Percentiles rank a stretch among this genome's conserved stretches.
phyloP scores from a whole-genome alignment of 75 land plant genomes.

The Isoetes taiwanensis region DNA sequence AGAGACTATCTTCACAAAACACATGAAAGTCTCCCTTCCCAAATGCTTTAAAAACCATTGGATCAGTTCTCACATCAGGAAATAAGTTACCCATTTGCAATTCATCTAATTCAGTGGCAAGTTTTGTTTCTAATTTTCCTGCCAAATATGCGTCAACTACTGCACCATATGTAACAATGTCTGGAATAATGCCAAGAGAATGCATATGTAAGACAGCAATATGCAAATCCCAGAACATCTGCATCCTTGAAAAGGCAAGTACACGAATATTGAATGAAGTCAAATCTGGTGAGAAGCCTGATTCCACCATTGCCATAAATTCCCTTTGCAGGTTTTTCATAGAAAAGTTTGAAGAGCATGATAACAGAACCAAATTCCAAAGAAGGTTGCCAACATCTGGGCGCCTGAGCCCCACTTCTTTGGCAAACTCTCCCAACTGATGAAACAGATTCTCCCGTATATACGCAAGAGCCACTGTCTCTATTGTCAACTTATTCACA shows the following conservation, averaged over 20 bases:
- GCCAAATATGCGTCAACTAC: slow-evolving; percentile 65
- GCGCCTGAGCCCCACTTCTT: slow-evolving; percentile 52
- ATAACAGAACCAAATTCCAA: slow-evolving; percentile 70
- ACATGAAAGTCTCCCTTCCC: slow-evolving; percentile 77
- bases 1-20: slow-evolving; percentile 48
- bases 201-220: slow-evolving; percentile 59
- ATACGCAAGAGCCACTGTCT: slow-evolving; percentile 56
- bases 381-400: slow-evolving; percentile 46
- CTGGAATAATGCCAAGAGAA: slow-evolving; percentile 37
- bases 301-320: slow-evolving; percentile 42
- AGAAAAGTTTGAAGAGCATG: slow-evolving; percentile 74
- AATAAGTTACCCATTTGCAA: slow-evolving; percentile 21
- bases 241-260: slow-evolving; percentile 65
- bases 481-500: slow-evolving; percentile 40
- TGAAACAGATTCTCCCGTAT: slow-evolving; percentile 36
- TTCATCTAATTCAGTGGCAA: slow-evolving; percentile 28
- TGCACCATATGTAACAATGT: slow-evolving; percentile 83
- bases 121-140: slow-evolving; percentile 28
- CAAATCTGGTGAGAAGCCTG: slow-evolving; percentile 59
- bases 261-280: slow-evolving; percentile 75
- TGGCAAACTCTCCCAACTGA: slow-evolving; percentile 45
- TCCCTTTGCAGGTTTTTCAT: slow-evolving; percentile 70
- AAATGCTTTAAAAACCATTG: slow-evolving; percentile 63
- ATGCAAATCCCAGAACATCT: slow-evolving; percentile 82
- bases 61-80: slow-evolving; percentile 48